A percentile compares a stretch with the other conserved stretches of the same genome.
Evolutionary conservation across 2,329 filamentous ascomycete genomes (phyloP).

Genomic region (Verticillium klebahnii): DNA sequence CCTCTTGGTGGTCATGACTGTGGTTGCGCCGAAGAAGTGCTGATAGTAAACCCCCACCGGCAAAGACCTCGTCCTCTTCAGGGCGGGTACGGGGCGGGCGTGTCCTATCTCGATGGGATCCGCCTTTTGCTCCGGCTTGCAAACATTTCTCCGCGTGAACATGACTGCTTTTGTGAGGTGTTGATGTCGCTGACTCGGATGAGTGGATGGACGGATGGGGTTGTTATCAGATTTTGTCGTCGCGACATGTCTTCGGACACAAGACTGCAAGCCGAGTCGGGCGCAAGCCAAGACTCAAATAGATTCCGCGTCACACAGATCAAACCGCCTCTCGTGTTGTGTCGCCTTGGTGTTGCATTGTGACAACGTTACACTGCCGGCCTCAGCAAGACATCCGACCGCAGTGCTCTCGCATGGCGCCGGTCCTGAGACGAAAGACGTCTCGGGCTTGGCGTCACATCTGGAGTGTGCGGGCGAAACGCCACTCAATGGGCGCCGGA

Average conservation of each 20-base stretch:
- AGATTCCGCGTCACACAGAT: neutral
- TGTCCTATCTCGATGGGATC: constrained; percentile 5
- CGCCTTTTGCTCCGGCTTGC: constrained; percentile 13
- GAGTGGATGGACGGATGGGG: neutral
- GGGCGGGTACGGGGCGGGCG: constrained; percentile 15
- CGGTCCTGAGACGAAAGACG: neutral
- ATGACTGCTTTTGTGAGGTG: neutral
- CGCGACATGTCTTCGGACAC: neutral
- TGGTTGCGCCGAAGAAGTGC: constrained; percentile 99
- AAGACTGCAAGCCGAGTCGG: neutral
- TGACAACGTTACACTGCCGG: neutral
- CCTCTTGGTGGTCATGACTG: constrained; percentile 61
- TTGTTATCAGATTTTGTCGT: neutral
- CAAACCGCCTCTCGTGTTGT: neutral
- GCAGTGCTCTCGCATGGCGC: neutral
- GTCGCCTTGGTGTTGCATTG: too few species aligned
- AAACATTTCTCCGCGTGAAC: constrained; percentile 10
- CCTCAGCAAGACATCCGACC: too few species aligned
- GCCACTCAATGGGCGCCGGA: neutral
- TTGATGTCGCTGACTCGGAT: neutral
- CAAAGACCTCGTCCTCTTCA: constrained; percentile 19
- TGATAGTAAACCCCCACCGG: constrained; percentile 57
- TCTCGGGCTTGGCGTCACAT: neutral
- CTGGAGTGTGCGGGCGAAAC: neutral
- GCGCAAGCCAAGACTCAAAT: neutral